Base-by-base conservation (phyloP, 495 filamentous ascomycete species). In the Tuber borchii region DNA sequence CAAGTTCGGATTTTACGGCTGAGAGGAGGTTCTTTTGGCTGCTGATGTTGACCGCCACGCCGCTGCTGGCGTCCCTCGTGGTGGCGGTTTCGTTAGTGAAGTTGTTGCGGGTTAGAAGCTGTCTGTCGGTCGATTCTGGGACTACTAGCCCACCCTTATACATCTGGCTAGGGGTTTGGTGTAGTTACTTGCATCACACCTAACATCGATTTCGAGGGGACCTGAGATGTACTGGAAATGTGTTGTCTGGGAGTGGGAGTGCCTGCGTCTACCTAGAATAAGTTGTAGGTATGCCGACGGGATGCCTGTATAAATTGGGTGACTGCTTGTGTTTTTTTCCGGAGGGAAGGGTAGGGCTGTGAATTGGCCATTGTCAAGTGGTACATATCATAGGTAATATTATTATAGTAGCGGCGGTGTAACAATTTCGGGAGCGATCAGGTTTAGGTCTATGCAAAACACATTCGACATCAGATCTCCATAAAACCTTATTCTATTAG, bases 81-180 rank as follows among this genome's bases (percentile, higher is more conserved):
- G n/a, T 7, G 3, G 51, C n/a, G 14, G 51, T 26, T 56, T 26
- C 9, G 9, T 2, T 9, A 22, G 6, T 51, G 22, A 7, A 20
- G 22, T 51, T 2, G 0, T 51, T 22, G 8, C 0, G 48, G 22
- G 2, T n/a, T n/a, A 7, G 8, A 20, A n/a, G 22, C 22, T 7
- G 1, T 51, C 22, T n/a, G 22, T 51, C 0, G 51, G n/a, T 5
- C 2, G 51, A 31, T 14, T 1, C 4, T 61, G 51, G 0, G n/a
- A 5, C 2, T 16, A 0, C 0, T 0, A 6, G n/a, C 12, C 2
- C 1, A n/a, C 2, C n/a, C n/a, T 2, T 1, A 26, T 1, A 0
- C n/a, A 1, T 26, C n/a, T 12, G 9, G 51, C 17, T 12, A 7
- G n/a, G 8, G 22, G 10, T 5, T 12, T 26, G 51, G n/a, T 12